phyloP scores from a whole-genome alignment of 2,329 filamentous ascomycete species.

The Leptosphaerulina australis region DNA sequence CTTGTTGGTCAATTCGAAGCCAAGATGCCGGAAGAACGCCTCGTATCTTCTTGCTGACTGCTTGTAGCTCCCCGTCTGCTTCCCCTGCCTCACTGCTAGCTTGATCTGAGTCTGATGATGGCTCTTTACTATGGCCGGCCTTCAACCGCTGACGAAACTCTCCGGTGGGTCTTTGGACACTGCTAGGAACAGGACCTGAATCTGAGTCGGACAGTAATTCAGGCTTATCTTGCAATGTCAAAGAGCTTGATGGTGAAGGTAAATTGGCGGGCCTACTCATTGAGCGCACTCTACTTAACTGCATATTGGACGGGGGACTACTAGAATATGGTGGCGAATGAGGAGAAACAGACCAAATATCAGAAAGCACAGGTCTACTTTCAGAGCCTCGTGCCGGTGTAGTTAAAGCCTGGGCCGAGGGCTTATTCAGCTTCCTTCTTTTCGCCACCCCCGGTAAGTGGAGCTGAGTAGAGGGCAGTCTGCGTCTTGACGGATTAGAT shows the following conservation, averaged over 20 bases:
- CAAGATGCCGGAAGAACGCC: conserved; percentile 59
- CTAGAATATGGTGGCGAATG: conserved; percentile 52
- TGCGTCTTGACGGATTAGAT: conserved; percentile 13
- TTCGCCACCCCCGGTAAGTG: conserved; percentile 26
- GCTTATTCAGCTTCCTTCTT: conserved; percentile 28
- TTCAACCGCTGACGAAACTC: conserved; percentile 23
- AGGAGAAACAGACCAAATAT: conserved; percentile 50
- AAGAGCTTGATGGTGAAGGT: conserved; percentile 44
- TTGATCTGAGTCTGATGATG: conserved; percentile 26
- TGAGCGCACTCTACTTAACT: conserved; percentile 3
- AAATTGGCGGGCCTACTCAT: conserved; percentile 26
- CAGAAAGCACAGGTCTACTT: conserved; percentile 17
- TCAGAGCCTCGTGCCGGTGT: conserved; percentile 20
- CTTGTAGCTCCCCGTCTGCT: conserved; percentile 40
- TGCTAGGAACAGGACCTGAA: conserved; percentile 26
- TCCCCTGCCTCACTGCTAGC: conserved; percentile 39
- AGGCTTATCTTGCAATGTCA: conserved; percentile 30
- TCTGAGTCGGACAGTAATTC: conserved; percentile 26
- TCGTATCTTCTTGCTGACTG: conserved; percentile 52
- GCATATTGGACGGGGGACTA: conserved; percentile 31
- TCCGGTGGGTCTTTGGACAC: conserved; percentile 19
- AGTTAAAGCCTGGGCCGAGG: conserved; percentile 18
- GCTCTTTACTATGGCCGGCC: conserved; percentile 27
- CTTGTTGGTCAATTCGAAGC: conserved; percentile 55
- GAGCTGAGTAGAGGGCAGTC: conserved; percentile 21